Evolutionary conservation across 1,284 basidiomycete species (phyloP).

Genomic region (Ceratobasidium papillatum): DNA sequence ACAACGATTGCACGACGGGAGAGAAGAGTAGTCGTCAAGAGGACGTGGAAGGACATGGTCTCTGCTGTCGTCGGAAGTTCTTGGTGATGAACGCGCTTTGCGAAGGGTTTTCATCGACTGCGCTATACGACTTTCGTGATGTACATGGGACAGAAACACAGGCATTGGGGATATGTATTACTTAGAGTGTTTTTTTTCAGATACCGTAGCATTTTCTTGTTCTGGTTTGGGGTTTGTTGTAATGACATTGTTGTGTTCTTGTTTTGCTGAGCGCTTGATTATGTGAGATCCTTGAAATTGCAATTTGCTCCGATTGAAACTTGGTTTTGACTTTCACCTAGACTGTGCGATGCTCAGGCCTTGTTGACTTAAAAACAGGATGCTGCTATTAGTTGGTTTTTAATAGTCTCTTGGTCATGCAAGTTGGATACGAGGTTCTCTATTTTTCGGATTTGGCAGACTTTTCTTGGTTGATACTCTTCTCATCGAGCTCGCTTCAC

Average conservation of each 20-base stretch:
- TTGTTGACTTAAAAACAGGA: no score
- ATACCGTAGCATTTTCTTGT: not conserved
- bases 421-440: no score
- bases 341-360: no score
- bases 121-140: no score
- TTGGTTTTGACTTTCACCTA: no score
- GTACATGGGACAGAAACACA: no score
- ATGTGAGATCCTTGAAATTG: not conserved
- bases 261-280: not conserved
- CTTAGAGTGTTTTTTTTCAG: not conserved
- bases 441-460: no score
- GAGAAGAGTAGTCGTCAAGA: slow-evolving; percentile 55
- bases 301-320: not conserved
- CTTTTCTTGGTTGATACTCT: no score
- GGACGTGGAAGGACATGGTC: slow-evolving; percentile 62
- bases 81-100: not conserved
- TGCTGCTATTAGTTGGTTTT: no score
- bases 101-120: no score
- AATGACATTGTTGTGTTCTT: not conserved
- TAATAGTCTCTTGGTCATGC: no score
- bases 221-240: not conserved
- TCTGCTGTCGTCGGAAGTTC: slow-evolving; percentile 57
- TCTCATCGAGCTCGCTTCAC: no score
- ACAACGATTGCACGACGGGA: slow-evolving; percentile 55
- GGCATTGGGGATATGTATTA: not conserved